Base-by-base conservation (phyloP, 2,329 filamentous ascomycete genomes). In the Sclerotinia subarctica region DNA sequence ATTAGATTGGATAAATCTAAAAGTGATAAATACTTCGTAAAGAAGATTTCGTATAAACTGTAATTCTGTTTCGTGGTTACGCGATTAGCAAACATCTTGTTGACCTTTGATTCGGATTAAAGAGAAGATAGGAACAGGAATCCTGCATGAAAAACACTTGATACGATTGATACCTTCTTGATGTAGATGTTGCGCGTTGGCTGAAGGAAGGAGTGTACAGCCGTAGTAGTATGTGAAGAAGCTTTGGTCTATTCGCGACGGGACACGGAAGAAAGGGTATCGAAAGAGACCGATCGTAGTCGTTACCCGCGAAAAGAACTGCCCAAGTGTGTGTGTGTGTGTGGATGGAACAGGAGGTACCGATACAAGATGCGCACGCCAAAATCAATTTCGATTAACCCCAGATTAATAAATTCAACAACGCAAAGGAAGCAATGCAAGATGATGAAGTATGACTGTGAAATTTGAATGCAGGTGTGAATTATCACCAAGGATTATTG, bases 251-350 rank as follows among this genome's bases (percentile, higher is more conserved):
- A 17, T 47, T 66, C 53, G 64, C 64, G 64, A 66, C 44, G 44
- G 38, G 42, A 66, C 64, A 66, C 64, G 54, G 64, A 59, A 42
- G 32, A 51, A 66, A 66, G 53, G 54, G 42, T 49, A 51, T 57
- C 26, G 64, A 47, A 49, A 29, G 32, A 59, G 46, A 29, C 26
- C 51, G 46, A 42, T 62, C 51, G 29, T 29, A 62, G 38, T 35
- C 8, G 35, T n/a, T 46, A 10, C 24, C 38, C 38, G 56, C n/a
- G 15, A 29, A 46, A 58, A 58, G 19, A 52, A 52, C 21, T 21
- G 13, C 46, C n/a, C n/a, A n/a, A n/a, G n/a, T n/a, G n/a, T n/a
- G n/a, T n/a, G n/a, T n/a, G n/a, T n/a, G n/a, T n/a, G n/a, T n/a
- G n/a, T n/a, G n/a, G n/a, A n/a, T n/a, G n/a, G n/a, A n/a, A n/a